Conservation (phyloP, 2,329 filamentous ascomycete species). For the Xylaria multiplex region DNA sequence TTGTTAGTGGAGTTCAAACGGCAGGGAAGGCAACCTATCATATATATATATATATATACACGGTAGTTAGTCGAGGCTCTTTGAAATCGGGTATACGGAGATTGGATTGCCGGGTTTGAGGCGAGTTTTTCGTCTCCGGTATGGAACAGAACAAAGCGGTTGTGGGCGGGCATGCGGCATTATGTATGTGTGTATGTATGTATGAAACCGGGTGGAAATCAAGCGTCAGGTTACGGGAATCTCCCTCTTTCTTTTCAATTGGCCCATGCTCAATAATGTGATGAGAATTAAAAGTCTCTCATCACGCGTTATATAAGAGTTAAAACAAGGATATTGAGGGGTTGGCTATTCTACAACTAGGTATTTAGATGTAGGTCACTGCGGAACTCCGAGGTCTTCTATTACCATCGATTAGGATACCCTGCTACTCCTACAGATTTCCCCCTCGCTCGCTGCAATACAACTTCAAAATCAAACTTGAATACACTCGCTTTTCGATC, state of each 20-base stretch:
- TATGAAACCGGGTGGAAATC: conserved; percentile 10
- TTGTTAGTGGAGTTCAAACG: conserved; percentile 25
- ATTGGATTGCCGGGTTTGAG: conserved; percentile 1
- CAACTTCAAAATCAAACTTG: neutral
- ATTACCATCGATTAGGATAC: neutral
- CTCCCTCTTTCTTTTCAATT: conserved; percentile 1
- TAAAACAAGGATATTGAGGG: neutral
- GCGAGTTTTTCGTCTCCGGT: conserved; percentile 3
- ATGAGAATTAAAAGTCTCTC: neutral
- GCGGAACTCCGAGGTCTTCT: neutral
- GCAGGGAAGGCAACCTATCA: neutral
- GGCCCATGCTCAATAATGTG: neutral
- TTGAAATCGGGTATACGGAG: neutral
- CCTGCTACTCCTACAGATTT: neutral
- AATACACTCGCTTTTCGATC: neutral
- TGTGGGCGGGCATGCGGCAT: neutral
- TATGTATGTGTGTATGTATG: conserved; percentile 3
- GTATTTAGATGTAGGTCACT: neutral
- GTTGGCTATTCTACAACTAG: conserved; percentile 1
- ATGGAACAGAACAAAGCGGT: conserved; percentile 2
- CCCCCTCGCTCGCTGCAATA: neutral
- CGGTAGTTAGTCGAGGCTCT: neutral
- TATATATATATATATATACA: neutral
- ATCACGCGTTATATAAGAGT: neutral
- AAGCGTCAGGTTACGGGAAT: conserved; percentile 13